A percentile compares a stretch with the other conserved stretches of the same genome.
Evolutionary conservation across 179 eudicot species (phyloP).

Genomic region (Spergularia azorica): DNA sequence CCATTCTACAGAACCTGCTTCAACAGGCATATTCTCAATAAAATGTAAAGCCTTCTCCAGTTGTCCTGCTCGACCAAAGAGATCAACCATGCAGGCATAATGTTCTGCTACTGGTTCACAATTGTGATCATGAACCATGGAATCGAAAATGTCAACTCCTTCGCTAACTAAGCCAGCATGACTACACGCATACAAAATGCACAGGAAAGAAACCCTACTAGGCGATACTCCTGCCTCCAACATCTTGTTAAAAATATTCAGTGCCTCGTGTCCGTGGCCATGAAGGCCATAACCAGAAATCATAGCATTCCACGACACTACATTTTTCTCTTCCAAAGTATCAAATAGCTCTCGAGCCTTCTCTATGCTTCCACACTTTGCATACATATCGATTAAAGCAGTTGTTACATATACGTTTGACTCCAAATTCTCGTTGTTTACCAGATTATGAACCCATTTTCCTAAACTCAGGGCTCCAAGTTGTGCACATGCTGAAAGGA

Average conservation of each 20-base stretch:
- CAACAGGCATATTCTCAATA: constrained; percentile 65
- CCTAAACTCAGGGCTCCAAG: constrained; percentile 73
- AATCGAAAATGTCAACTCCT: constrained; percentile 63
- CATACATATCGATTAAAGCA: constrained; percentile 92
- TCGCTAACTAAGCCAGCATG: constrained; percentile 84
- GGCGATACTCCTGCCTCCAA: constrained; percentile 48
- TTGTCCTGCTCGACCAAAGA: constrained; percentile 81
- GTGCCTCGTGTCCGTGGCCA: constrained; percentile 73
- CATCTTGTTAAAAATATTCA: constrained; percentile 57
- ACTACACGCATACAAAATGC: constrained; percentile 82
- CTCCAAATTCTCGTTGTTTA: constrained; percentile 53
- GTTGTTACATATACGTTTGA: constrained; percentile 72
- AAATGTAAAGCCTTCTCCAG: constrained; percentile 69
- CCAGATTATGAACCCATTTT: constrained; percentile 79
- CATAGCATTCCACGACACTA: constrained; percentile 94
- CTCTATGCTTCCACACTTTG: constrained; percentile 79
- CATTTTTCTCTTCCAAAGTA: constrained; percentile 59
- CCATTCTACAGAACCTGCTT: constrained; percentile 80
- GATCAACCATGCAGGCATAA: constrained; percentile 94
- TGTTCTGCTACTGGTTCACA: constrained; percentile 74
- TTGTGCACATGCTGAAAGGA: constrained; percentile 80
- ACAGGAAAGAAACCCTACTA: constrained; percentile 71
- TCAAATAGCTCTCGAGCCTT: constrained; percentile 67
- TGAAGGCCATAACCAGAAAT: constrained; percentile 94
- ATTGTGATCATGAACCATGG: constrained; percentile 66